Percentiles rank a stretch among this genome's conserved stretches.
Evolutionary conservation across 1,284 basidiomycete species (phyloP).

Genomic region (Heterobasidion occidentale): DNA sequence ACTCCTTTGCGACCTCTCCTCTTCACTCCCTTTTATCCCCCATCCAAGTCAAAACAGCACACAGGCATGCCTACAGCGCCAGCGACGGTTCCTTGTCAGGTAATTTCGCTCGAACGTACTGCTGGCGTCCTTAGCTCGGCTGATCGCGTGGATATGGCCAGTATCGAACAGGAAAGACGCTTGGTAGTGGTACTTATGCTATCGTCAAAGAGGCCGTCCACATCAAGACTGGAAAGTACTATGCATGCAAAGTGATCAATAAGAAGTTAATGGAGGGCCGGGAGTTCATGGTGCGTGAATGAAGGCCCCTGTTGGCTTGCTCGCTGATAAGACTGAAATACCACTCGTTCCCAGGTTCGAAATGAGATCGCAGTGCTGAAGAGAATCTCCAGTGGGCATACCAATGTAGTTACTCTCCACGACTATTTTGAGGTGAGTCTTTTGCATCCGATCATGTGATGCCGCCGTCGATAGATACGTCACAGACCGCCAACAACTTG

Average conservation of each 20-base stretch:
- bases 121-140: constrained; percentile 4
- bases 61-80: constrained; percentile 7
- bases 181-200: constrained; percentile 89
- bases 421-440: constrained; percentile 89
- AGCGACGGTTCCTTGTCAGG: constrained; percentile 58
- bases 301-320: not conserved
- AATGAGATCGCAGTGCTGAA: constrained; percentile 98
- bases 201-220: constrained; percentile 96
- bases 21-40: not conserved
- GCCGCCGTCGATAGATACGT: not conserved
- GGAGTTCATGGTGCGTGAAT: constrained; percentile 71
- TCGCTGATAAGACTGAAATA: not conserved
- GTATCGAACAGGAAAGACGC: constrained; percentile 91
- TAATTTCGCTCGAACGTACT: constrained; percentile 17
- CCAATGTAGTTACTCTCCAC: constrained; percentile 85
- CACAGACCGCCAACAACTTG: constrained; percentile 84
- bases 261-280: constrained; percentile 97
- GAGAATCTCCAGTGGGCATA: constrained; percentile 86
- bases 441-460: not conserved
- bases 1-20: not conserved
- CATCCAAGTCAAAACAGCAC: not conserved
- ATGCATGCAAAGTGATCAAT: constrained; percentile 93
- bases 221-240: constrained; percentile 81
- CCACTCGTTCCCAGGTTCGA: constrained; percentile 57
- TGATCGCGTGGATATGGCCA: constrained; percentile 22